phyloP scores from a whole-genome alignment of 768 basidiomycete genomes.

The Lactarius evosmus region DNA sequence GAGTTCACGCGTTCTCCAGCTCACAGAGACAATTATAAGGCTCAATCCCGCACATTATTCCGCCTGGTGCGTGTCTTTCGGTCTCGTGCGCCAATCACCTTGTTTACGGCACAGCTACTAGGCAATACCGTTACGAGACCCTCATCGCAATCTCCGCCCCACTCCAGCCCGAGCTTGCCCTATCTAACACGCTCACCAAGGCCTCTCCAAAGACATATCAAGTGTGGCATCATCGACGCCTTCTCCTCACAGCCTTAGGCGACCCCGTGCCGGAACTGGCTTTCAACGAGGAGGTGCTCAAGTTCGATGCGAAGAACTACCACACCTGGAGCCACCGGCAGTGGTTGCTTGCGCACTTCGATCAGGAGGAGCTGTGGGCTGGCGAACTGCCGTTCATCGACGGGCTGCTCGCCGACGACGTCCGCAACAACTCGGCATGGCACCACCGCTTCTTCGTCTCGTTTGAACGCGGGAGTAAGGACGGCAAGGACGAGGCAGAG shows the following conservation, averaged over 20 bases:
- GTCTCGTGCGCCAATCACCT: neutral
- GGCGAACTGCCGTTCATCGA: conserved; percentile 77
- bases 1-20: conserved; percentile 73
- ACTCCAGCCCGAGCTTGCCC: conserved; percentile 69
- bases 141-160: conserved; percentile 63
- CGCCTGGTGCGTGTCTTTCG: conserved; percentile 66
- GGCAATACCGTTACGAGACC: conserved; percentile 95
- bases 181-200: conserved; percentile 87
- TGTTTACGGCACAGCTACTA: conserved; percentile 34
- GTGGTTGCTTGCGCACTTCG: conserved; percentile 87
- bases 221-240: conserved; percentile 92
- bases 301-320: conserved; percentile 90
- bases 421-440: conserved; percentile 98
- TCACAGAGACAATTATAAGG: conserved; percentile 87
- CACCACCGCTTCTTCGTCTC: conserved; percentile 91
- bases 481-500: conserved; percentile 59
- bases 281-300: conserved; percentile 73
- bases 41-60: conserved; percentile 96
- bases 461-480: conserved; percentile 60
- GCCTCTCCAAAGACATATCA: conserved; percentile 93
- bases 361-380: conserved; percentile 65
- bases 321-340: conserved; percentile 99
- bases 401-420: conserved; percentile 63
- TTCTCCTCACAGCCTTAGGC: conserved; percentile 59
- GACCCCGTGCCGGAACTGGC: conserved; percentile 64